Conservation (phyloP, 495 filamentous ascomycete species). For the Peziza echinospora region DNA sequence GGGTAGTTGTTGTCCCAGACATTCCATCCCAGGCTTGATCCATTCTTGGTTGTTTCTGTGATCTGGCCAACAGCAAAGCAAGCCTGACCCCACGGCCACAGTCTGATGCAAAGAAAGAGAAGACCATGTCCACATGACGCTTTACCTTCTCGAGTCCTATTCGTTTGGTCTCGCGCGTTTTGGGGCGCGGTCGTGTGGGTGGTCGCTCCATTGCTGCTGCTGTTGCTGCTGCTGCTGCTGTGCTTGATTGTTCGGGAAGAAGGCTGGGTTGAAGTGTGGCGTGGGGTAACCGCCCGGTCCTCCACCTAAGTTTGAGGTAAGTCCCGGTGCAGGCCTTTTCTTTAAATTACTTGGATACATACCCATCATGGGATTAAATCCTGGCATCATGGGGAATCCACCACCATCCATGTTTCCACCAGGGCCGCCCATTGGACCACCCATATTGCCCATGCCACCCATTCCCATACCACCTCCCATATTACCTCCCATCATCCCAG, state of each 20-base stretch:
- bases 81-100: too few relatives aligned
- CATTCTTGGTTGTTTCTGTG: too few relatives aligned
- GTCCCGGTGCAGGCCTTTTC: constrained; percentile 16
- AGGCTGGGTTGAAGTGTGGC: constrained; percentile 57
- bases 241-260: constrained; percentile 34
- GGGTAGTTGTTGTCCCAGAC: too few relatives aligned
- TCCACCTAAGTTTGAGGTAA: constrained; percentile 15
- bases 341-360: constrained; percentile 15
- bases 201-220: constrained; percentile 18
- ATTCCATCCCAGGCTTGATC: too few relatives aligned
- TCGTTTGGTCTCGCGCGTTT: constrained; percentile 19
- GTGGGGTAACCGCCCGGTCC: constrained; percentile 17
- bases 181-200: constrained; percentile 13
- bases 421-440: constrained; percentile 34
- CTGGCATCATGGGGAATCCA: constrained; percentile 27
- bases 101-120: too few relatives aligned
- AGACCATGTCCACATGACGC: too few relatives aligned
- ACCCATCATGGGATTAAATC: constrained; percentile 19
- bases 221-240: constrained; percentile 8
- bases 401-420: constrained; percentile 36
- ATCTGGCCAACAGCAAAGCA: too few relatives aligned
- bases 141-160: constrained; percentile 3
- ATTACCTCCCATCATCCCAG: constrained; percentile 2
- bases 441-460: constrained; percentile 28
- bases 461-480: constrained; percentile 57